Conservation (phyloP, 768 basidiomycete species). For the Kwoniella shandongensis region DNA sequence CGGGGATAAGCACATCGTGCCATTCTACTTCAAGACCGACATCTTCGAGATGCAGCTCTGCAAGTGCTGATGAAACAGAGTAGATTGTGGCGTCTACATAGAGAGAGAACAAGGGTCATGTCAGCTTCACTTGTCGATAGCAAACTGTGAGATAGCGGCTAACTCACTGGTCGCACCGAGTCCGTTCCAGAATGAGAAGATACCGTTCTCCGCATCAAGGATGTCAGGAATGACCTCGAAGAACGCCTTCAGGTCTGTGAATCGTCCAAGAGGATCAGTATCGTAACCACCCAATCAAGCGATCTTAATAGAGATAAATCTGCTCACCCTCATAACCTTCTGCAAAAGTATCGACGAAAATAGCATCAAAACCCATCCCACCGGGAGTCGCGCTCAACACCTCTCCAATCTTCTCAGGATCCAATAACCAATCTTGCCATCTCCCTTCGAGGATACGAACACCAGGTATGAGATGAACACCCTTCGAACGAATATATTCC, state of each 20-base stretch:
- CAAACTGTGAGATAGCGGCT: not conserved
- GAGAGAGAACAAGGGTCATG: not conserved
- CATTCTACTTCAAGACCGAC: conserved; percentile 76
- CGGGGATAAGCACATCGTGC: conserved; percentile 73
- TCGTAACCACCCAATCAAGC: not conserved
- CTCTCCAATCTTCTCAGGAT: conserved; percentile 41
- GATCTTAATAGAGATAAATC: no score
- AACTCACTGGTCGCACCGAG: conserved; percentile 85
- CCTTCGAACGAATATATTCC: conserved; percentile 67
- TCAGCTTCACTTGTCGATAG: not conserved
- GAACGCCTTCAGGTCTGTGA: conserved; percentile 68
- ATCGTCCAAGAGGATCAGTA: not conserved
- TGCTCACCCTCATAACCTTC: conserved; percentile 72
- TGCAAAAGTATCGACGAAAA: conserved; percentile 93
- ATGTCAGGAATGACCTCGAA: conserved; percentile 78
- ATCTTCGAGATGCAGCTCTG: conserved; percentile 80
- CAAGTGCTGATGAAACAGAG: conserved; percentile 81
- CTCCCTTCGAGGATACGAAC: conserved; percentile 82
- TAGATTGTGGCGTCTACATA: conserved; percentile 78
- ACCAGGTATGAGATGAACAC: conserved; percentile 76
- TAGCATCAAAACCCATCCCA: conserved; percentile 76
- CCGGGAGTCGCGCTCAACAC: conserved; percentile 55
- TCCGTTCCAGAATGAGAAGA: conserved; percentile 95
- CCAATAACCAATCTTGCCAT: conserved; percentile 76
- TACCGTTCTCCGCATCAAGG: conserved; percentile 69